phyloP scores from a whole-genome alignment of 2,329 filamentous ascomycete genomes.

The Leptographium wingfieldii region DNA sequence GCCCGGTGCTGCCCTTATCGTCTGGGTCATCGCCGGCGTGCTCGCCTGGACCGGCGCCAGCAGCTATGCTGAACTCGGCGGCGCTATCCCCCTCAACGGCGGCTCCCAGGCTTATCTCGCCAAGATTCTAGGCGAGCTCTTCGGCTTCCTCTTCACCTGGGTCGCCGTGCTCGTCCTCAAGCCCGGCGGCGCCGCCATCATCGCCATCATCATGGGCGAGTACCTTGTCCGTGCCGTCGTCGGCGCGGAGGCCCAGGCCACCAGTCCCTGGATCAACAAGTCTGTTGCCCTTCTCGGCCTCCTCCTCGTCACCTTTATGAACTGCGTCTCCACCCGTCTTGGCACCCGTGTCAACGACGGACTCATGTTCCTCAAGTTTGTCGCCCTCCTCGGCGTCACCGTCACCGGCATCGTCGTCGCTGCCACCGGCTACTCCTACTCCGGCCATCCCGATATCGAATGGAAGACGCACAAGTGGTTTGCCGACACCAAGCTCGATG shows the following conservation, averaged over 20 bases:
- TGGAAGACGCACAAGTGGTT: conserved; percentile 91
- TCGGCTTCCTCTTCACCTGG: conserved; percentile 94
- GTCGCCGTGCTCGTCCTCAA: conserved; percentile 88
- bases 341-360: conserved; percentile 79
- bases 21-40: conserved; percentile 49
- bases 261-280: conserved; percentile 85
- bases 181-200: conserved; percentile 84
- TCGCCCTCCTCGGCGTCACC: conserved; percentile 76
- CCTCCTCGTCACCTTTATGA: conserved; percentile 65
- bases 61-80: conserved; percentile 75
- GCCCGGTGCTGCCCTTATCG: conserved; percentile 41
- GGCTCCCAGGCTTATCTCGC: conserved; percentile 87
- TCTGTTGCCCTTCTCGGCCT: conserved; percentile 68
- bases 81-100: conserved; percentile 89
- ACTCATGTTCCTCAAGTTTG: conserved; percentile 96
- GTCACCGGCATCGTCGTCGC: conserved; percentile 84
- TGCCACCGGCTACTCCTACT: conserved; percentile 66
- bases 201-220: conserved; percentile 95
- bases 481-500: conserved; percentile 64
- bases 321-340: conserved; percentile 80
- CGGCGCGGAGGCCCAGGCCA: conserved; percentile 69
- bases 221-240: conserved; percentile 84
- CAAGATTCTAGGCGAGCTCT: conserved; percentile 91
- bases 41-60: conserved; percentile 52
- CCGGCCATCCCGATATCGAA: conserved; percentile 61